phyloP scores from a whole-genome alignment of 2,329 filamentous ascomycete genomes.

The Xylariaceae sp. region DNA sequence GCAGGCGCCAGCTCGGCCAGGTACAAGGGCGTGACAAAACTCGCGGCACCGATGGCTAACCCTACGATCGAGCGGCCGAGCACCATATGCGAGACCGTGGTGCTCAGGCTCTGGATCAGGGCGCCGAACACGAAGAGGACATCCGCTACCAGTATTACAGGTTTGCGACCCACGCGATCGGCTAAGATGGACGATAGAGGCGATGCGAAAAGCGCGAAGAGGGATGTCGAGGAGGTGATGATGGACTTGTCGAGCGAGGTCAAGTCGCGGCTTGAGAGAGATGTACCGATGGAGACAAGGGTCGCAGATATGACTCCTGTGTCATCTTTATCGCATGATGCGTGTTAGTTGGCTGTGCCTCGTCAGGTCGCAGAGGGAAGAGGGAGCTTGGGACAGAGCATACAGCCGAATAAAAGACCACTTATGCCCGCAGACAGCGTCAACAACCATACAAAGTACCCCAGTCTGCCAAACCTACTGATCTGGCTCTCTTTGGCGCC shows the following conservation, averaged over 20 bases:
- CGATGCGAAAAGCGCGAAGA: slow-evolving; percentile 59
- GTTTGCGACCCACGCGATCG: slow-evolving; percentile 55
- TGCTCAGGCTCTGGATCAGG: slow-evolving; percentile 54
- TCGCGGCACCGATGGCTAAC: slow-evolving; percentile 67
- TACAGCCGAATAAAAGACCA: slow-evolving; percentile 63
- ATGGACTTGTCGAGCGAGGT: slow-evolving; percentile 63
- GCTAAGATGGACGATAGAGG: slow-evolving; percentile 61
- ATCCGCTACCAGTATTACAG: slow-evolving; percentile 59
- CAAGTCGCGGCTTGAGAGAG: slow-evolving; percentile 51
- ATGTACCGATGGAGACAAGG: slow-evolving; percentile 56
- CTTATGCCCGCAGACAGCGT: slow-evolving; percentile 62
- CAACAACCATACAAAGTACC: slow-evolving; percentile 54
- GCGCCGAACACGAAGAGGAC: slow-evolving; percentile 65
- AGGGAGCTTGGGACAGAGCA: slow-evolving; percentile 28
- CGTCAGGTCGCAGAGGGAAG: not conserved
- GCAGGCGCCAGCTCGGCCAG: slow-evolving; percentile 82
- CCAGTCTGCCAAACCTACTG: slow-evolving; percentile 23
- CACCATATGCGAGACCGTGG: slow-evolving; percentile 59
- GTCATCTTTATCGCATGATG: slow-evolving; percentile 43
- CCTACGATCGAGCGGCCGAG: slow-evolving; percentile 64
- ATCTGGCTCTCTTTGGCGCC: slow-evolving; percentile 3
- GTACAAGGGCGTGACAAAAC: slow-evolving; percentile 80
- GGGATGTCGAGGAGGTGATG: slow-evolving; percentile 63
- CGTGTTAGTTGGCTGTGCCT: slow-evolving; percentile 2
- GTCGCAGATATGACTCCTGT: slow-evolving; percentile 66